Percentiles rank a stretch among this genome's conserved stretches.
Conservation (phyloP, 805 yeast genomes). For the Candida montana region DNA sequence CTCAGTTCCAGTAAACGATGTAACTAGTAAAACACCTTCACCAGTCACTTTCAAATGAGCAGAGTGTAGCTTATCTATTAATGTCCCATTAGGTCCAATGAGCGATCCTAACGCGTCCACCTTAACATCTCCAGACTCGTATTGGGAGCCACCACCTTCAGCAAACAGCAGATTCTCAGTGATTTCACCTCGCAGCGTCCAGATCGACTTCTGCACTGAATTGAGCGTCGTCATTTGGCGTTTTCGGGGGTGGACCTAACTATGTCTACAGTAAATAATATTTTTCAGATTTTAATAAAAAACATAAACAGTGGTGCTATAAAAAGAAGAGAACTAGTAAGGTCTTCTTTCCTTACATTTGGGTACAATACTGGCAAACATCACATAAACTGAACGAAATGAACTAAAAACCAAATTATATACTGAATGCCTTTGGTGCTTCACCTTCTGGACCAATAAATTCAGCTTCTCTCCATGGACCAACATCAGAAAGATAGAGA, state of each 20-base stretch:
- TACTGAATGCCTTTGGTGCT: constrained; percentile 59
- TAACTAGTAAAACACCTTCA: constrained; percentile 3
- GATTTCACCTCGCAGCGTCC: neutral
- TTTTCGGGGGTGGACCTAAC: no score
- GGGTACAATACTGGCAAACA: no score
- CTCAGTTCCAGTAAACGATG: constrained; percentile 3
- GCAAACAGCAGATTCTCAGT: neutral
- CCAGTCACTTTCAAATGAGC: neutral
- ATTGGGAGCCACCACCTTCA: neutral
- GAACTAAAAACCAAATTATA: neutral
- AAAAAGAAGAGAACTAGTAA: no score
- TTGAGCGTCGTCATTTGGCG: neutral
- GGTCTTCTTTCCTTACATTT: no score
- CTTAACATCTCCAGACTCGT: neutral
- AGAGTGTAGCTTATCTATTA: constrained; percentile 6
- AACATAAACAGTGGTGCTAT: no score
- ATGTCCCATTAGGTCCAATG: neutral
- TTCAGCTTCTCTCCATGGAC: constrained; percentile 94
- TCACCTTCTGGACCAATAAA: constrained; percentile 94
- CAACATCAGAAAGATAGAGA: constrained; percentile 80
- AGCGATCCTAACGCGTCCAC: neutral
- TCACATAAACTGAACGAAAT: no score
- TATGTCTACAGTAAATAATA: no score
- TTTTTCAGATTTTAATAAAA: no score
- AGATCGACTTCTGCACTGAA: neutral